phyloP scores from a whole-genome alignment of 345 rosid genomes.

The Toxicodendron radicans region DNA sequence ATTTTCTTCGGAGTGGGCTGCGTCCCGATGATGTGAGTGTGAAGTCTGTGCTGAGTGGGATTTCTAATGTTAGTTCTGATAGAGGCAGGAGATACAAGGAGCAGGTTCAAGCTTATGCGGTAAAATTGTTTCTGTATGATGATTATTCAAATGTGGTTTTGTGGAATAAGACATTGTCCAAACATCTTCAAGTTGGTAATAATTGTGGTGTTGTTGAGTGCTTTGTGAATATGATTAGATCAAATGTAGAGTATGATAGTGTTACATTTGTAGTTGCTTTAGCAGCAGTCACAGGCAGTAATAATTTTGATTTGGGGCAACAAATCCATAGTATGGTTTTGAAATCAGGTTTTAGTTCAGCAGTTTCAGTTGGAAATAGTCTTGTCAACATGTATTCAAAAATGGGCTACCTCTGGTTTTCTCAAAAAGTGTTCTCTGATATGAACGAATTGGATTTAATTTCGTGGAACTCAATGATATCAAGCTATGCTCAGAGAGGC shows the following conservation, averaged over 20 bases:
- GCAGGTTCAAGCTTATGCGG: constrained; percentile 37
- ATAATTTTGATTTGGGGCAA: constrained; percentile 37
- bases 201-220: constrained; percentile 34
- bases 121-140: constrained; percentile 23
- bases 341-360: constrained; percentile 46
- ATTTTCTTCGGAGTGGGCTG: constrained; percentile 42
- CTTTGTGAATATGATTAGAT: constrained; percentile 47
- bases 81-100: constrained; percentile 27
- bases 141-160: constrained; percentile 26
- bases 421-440: constrained; percentile 34
- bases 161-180: constrained; percentile 45
- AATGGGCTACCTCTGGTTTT: constrained; percentile 29
- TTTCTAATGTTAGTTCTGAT: constrained; percentile 30
- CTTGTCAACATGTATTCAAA: constrained; percentile 56
- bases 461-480: constrained; percentile 66
- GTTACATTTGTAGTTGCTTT: constrained; percentile 49
- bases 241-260: constrained; percentile 40
- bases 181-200: constrained; percentile 34
- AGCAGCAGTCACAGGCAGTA: constrained; percentile 39
- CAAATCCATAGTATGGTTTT: constrained; percentile 49
- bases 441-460: constrained; percentile 57
- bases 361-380: constrained; percentile 48
- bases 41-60: constrained; percentile 29
- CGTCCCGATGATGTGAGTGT: constrained; percentile 39
- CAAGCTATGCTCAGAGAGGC: constrained; percentile 39